A percentile compares a stretch with the other conserved stretches of the same genome.
Conservation (phyloP, 1,139 yeast species). For the Debaryomyces singareniensis region DNA sequence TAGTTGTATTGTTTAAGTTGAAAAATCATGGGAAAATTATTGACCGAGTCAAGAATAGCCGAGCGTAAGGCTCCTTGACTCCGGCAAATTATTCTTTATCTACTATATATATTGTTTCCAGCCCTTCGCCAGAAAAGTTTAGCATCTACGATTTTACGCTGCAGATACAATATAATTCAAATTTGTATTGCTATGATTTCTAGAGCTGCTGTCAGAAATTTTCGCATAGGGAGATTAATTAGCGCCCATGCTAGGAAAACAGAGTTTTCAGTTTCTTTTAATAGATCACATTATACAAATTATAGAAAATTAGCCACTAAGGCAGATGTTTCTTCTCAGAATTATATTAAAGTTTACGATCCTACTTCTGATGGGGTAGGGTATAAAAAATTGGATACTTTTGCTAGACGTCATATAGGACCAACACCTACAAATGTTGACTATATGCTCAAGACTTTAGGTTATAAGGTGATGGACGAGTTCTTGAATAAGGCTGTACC, state of each 20-base stretch:
- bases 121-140: no score
- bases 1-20: no score
- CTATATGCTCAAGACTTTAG: constrained; percentile 60
- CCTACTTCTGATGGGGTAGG: constrained; percentile 24
- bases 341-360: constrained; percentile 34
- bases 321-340: constrained; percentile 44
- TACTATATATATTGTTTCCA: no score
- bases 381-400: constrained; percentile 60
- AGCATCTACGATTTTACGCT: no score
- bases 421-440: constrained; percentile 61
- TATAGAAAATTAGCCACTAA: constrained; percentile 6
- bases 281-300: no score
- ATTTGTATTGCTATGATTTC: constrained; percentile 4
- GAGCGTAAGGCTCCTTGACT: no score
- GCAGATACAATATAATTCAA: no score
- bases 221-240: background rate
- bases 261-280: no score
- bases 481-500: constrained; percentile 78
- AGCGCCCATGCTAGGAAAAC: no score
- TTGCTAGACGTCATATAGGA: constrained; percentile 87
- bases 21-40: no score
- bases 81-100: no score
- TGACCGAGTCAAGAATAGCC: no score
- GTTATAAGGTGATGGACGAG: constrained; percentile 60
- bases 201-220: constrained; percentile 3